Conservation (phyloP, 257 asterid genomes). For the Ocimum tenuiflorum region DNA sequence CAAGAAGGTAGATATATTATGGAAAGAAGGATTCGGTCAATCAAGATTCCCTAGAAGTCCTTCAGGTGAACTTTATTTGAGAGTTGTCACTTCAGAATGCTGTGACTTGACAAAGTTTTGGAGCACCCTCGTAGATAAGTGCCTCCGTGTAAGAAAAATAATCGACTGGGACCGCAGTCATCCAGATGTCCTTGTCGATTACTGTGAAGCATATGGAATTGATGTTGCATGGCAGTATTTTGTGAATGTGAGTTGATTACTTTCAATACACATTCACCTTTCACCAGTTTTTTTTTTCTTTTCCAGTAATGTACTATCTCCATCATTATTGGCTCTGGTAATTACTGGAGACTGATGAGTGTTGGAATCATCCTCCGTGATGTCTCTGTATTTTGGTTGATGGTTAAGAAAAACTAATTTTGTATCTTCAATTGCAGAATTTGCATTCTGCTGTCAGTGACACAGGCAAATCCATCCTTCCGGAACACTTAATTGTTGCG, state of each 20-base stretch:
- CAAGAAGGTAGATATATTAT: conserved; percentile 75
- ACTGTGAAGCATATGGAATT: conserved; percentile 57
- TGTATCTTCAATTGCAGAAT: conserved; percentile 44
- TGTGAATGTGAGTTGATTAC: conserved; percentile 52
- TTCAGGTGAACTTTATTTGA: conserved; percentile 52
- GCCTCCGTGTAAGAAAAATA: conserved; percentile 50
- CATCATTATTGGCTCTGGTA: not conserved
- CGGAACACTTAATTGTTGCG: conserved; percentile 63
- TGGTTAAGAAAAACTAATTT: conserved; percentile 23
- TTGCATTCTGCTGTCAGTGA: conserved; percentile 63
- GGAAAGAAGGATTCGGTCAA: conserved; percentile 52
- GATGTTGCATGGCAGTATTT: conserved; percentile 60
- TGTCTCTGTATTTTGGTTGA: conserved; percentile 3
- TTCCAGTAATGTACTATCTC: not conserved
- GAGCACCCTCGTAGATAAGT: conserved; percentile 49
- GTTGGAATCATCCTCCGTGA: not conserved
- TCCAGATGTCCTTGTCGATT: conserved; percentile 74
- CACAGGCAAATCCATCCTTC: conserved; percentile 69
- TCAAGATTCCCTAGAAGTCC: conserved; percentile 33
- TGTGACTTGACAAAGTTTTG: conserved; percentile 64
- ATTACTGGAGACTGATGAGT: not conserved
- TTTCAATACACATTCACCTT: not conserved
- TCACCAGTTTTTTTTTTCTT: not conserved
- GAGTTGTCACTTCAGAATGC: conserved; percentile 55
- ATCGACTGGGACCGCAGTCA: conserved; percentile 94